Evolutionary conservation across 345 rosid species (phyloP), one percentile per base, ranked within the genome.

Genomic region (Salix udensis): DNA sequence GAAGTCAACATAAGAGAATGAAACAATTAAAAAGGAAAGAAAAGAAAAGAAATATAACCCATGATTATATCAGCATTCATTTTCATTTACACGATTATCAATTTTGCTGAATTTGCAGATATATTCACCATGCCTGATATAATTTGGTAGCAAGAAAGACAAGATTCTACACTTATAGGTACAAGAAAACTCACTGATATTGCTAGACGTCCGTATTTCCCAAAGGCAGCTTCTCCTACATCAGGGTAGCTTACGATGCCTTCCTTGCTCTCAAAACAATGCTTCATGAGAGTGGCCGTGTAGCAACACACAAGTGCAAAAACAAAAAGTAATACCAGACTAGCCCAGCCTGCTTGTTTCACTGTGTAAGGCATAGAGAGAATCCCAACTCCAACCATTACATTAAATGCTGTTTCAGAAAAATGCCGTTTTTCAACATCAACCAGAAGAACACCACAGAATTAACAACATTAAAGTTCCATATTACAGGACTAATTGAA

Each of bases 201-300:
- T 48, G 87, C 76, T 78, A 93, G 88, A 30, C 98, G 96, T 73
- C 99, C 99, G 46, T 85, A 88, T 80, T 83, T 92, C 36, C 99
- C 99, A 46, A 96, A 96, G 65, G 99, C 97, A 62, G 96, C 99
- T 87, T 96, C 91, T 62, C 98, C 98, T 67, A 96, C 83, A 78
- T 96, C 99, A 44, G 99, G 98, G 76, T 96, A 96, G 36, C 93
- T 83, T 36, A 82, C 36, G 62, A 93, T 84, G 60, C 96, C 97
- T 48, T 86, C 87, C 76, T 78, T 88, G 86, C 89, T 88, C 83
- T 95, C 96, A 80, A 90, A 91, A 85, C 99, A 95, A 4, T 86
- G 82, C 78, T 76, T 86, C 98, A 95, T 90, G 23, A 93, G 96
- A 74, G 85, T 80, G 30, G 98, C 98, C 21, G 98, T 95, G 82